phyloP scores from a whole-genome alignment of 306 rosid genomes.

The Fragaria ananassa region DNA sequence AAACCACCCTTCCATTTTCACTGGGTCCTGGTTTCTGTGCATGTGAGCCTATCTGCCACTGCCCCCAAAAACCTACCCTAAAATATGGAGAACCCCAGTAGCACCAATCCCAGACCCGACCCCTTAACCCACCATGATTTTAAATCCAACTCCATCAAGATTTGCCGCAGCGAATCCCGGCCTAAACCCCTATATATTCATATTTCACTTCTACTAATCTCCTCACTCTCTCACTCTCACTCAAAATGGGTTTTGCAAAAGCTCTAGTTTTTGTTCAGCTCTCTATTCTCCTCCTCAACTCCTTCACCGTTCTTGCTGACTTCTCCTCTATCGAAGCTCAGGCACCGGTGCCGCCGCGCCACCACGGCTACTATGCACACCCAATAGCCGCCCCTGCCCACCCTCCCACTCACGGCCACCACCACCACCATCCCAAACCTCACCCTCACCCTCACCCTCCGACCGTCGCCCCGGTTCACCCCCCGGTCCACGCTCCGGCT shows the following conservation, averaged over 20 bases:
- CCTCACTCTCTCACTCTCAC: neutral
- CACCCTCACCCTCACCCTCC: slow-evolving; percentile 29
- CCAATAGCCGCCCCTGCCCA: slow-evolving; percentile 15
- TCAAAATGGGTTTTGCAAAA: slow-evolving; percentile 21
- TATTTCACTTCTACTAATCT: neutral
- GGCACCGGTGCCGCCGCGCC: slow-evolving; percentile 33
- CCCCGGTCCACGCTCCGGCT: slow-evolving; percentile 27
- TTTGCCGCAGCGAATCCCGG: slow-evolving; percentile 21
- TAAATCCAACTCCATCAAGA: too few relatives aligned
- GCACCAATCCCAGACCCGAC: too few relatives aligned
- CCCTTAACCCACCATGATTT: too few relatives aligned
- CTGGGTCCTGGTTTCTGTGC: slow-evolving; percentile 18
- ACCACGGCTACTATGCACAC: slow-evolving; percentile 7
- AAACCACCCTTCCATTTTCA: slow-evolving; percentile 16
- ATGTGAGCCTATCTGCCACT: slow-evolving; percentile 11
- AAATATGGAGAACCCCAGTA: too few relatives aligned
- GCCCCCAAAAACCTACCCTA: neutral
- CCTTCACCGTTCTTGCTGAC: slow-evolving; percentile 23
- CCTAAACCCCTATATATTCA: slow-evolving; percentile 35
- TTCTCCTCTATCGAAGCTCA: slow-evolving; percentile 5
- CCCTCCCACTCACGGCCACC: slow-evolving; percentile 26
- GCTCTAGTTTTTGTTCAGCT: slow-evolving; percentile 13
- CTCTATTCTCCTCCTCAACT: slow-evolving; percentile 18
- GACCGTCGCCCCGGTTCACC: slow-evolving; percentile 19
- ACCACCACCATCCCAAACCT: slow-evolving; percentile 25